phyloP scores from a whole-genome alignment of 257 asterid species.

The Solanum infundibuliforme region DNA sequence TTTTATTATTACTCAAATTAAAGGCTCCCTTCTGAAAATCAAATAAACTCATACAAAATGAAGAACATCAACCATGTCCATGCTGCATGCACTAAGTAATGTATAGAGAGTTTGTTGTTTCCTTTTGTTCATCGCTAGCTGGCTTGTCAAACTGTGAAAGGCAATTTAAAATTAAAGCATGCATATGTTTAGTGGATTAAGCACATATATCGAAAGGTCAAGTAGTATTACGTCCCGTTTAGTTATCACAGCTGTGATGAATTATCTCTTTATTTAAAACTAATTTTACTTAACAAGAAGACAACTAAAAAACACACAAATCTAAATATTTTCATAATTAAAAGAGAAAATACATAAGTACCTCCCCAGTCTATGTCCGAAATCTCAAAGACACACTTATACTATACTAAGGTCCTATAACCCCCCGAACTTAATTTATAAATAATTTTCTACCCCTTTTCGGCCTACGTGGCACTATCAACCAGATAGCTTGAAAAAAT shows the following conservation, averaged over 20 bases:
- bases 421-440: too few relatives aligned
- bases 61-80: background rate
- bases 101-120: background rate
- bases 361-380: too few relatives aligned
- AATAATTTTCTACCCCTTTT: too few relatives aligned
- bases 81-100: background rate
- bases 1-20: background rate
- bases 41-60: background rate
- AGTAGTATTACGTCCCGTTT: background rate
- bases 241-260: background rate
- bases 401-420: too few relatives aligned
- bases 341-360: background rate
- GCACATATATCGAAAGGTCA: background rate
- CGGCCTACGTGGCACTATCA: too few relatives aligned
- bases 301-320: background rate
- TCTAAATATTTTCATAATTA: background rate
- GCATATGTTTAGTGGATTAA: background rate
- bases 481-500: too few relatives aligned
- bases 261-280: background rate
- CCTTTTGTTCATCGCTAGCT: background rate
- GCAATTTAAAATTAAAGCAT: background rate
- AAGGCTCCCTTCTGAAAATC: background rate
- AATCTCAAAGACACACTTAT: too few relatives aligned
- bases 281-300: background rate
- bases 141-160: background rate